Conservation (phyloP, 352 stramenopile species). For the Phytophthora capsici region DNA sequence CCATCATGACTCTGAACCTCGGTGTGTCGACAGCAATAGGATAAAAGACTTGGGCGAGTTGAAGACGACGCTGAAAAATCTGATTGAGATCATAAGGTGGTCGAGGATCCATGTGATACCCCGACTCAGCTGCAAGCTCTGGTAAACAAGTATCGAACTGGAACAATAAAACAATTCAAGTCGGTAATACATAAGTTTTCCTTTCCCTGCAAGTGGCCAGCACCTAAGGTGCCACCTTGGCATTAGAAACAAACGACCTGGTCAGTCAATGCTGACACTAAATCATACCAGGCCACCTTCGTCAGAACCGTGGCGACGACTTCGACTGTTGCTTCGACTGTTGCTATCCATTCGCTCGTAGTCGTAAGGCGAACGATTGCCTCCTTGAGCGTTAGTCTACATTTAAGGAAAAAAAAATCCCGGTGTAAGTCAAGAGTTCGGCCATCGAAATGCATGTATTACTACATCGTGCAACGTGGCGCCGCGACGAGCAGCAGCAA, state of each 20-base stretch:
- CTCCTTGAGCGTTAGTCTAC: slow-evolving; percentile 24
- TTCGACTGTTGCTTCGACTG: slow-evolving; percentile 1
- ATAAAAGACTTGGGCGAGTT: slow-evolving; percentile 6
- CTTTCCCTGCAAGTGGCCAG: not conserved
- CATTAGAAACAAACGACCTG: slow-evolving; percentile 6
- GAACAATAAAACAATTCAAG: not conserved
- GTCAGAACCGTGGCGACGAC: slow-evolving; percentile 6
- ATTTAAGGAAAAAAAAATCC: slow-evolving; percentile 8
- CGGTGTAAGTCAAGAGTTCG: slow-evolving; percentile 24
- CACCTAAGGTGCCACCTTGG: no score
- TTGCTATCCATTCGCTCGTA: slow-evolving; percentile 37
- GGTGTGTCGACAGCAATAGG: not conserved
- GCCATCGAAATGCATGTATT: slow-evolving; percentile 42
- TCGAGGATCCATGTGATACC: slow-evolving; percentile 8
- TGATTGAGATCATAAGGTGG: slow-evolving; percentile 14
- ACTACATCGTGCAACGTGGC: slow-evolving; percentile 27
- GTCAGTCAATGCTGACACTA: slow-evolving; percentile 13
- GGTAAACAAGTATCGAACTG: slow-evolving; percentile 11
- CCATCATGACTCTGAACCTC: slow-evolving; percentile 6
- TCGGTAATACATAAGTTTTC: slow-evolving; percentile 14
- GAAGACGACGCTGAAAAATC: slow-evolving; percentile 14
- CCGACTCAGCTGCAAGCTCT: slow-evolving; percentile 14
- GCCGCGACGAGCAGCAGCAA: slow-evolving; percentile 11
- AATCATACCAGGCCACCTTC: slow-evolving; percentile 39
- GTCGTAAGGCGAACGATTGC: slow-evolving; percentile 13